Evolutionary conservation across 495 filamentous ascomycete genomes (phyloP).

Genomic region (Annulohypoxylon moriforme): DNA sequence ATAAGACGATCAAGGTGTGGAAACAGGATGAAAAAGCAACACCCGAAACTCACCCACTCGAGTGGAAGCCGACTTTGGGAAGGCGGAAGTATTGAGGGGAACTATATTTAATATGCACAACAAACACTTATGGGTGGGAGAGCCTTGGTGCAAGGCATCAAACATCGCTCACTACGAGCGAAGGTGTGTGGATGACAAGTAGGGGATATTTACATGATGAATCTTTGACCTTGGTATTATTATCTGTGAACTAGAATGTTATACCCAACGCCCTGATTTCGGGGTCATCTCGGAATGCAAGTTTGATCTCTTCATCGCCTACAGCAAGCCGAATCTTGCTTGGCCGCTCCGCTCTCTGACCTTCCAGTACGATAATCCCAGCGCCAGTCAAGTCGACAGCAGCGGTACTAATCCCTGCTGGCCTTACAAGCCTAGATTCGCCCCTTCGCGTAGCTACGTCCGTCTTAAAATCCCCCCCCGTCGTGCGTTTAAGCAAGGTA

Average conservation of each 20-base stretch:
- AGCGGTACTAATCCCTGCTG: constrained; percentile 74
- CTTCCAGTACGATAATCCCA: constrained; percentile 85
- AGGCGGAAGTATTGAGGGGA: constrained; percentile 52
- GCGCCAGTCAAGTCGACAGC: constrained; percentile 86
- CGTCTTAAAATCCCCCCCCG: constrained; percentile 6
- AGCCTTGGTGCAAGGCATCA: neutral
- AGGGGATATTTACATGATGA: constrained; percentile 1
- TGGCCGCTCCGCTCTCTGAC: constrained; percentile 79
- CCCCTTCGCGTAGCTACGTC: constrained; percentile 14
- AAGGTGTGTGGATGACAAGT: constrained; percentile 3
- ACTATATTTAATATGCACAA: neutral
- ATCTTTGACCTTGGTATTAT: constrained; percentile 8
- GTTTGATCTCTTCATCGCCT: constrained; percentile 87
- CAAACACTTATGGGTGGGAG: neutral
- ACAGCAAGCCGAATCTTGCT: constrained; percentile 88
- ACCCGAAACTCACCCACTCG: constrained; percentile 87
- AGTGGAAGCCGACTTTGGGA: constrained; percentile 89
- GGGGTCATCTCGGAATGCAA: constrained; percentile 87
- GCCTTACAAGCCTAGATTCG: constrained; percentile 51
- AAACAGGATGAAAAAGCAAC: constrained; percentile 90
- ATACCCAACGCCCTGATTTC: constrained; percentile 80
- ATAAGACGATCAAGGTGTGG: constrained; percentile 99
- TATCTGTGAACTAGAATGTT: constrained; percentile 48
- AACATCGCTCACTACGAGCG: neutral
- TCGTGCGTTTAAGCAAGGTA: constrained; percentile 36